Evolutionary conservation across 2,329 filamentous ascomycete genomes (phyloP).

Genomic region (Endocalyx cinctus): DNA sequence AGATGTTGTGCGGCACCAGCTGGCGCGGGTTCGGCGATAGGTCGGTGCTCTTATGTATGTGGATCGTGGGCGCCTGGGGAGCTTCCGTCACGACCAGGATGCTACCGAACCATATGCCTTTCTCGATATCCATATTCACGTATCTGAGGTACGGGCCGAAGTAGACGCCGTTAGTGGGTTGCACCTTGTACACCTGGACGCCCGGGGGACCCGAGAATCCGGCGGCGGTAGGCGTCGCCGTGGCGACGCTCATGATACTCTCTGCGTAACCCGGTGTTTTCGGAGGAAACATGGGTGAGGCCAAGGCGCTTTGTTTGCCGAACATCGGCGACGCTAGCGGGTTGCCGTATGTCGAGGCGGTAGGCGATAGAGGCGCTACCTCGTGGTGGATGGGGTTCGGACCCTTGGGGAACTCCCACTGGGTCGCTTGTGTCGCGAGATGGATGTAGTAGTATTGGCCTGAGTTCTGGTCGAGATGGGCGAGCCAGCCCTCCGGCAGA

Average conservation of each 20-base stretch:
- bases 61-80: slow-evolving; percentile 89
- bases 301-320: slow-evolving; percentile 62
- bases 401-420: slow-evolving; percentile 98
- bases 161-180: slow-evolving; percentile 93
- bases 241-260: slow-evolving; percentile 74
- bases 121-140: slow-evolving; percentile 93
- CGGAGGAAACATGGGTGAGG: slow-evolving; percentile 78
- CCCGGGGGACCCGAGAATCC: slow-evolving; percentile 90
- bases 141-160: slow-evolving; percentile 96
- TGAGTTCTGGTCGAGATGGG: slow-evolving; percentile 89
- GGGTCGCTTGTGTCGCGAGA: slow-evolving; percentile 87
- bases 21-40: slow-evolving; percentile 90
- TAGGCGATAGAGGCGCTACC: slow-evolving; percentile 75
- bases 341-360: slow-evolving; percentile 71
- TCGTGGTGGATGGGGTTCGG: slow-evolving; percentile 86
- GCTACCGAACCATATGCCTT: slow-evolving; percentile 85
- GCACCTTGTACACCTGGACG: slow-evolving; percentile 89
- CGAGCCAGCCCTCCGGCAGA: slow-evolving; percentile 96
- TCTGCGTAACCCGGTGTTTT: slow-evolving; percentile 81
- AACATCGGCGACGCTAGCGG: slow-evolving; percentile 66
- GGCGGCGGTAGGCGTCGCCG: slow-evolving; percentile 69
- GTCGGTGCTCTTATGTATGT: slow-evolving; percentile 86
- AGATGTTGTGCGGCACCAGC: slow-evolving; percentile 75
- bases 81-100: slow-evolving; percentile 91
- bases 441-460: slow-evolving; percentile 99